These are phyloP conservation scores for Eutrema japonicum DNA, from an alignment of 345 rosid species.

Conservation along the genomic window DNA sequence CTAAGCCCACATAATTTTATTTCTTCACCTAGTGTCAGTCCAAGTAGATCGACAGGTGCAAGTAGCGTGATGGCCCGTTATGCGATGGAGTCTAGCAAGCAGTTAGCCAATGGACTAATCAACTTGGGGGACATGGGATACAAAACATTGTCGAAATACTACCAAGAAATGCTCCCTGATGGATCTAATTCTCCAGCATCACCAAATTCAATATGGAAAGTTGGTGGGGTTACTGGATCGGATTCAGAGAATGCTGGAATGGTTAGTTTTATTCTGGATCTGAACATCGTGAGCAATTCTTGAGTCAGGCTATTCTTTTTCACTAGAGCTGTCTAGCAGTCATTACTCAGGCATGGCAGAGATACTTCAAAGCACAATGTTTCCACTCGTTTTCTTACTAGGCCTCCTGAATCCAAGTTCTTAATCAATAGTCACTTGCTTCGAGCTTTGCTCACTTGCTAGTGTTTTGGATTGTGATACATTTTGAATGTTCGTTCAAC, in stretches of 20 bases:
- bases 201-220: slow-evolving; percentile 80
- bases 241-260: slow-evolving; percentile 91
- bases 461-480: slow-evolving; percentile 19
- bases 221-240: slow-evolving; percentile 61
- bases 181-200: slow-evolving; percentile 85
- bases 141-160: slow-evolving; percentile 85
- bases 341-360: slow-evolving; percentile 25
- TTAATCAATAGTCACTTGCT: slow-evolving; percentile 7
- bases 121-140: slow-evolving; percentile 93
- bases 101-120: slow-evolving; percentile 78
- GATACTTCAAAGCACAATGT: slow-evolving; percentile 4
- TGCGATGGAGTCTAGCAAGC: slow-evolving; percentile 97
- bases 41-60: slow-evolving; percentile 80
- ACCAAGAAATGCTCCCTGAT: slow-evolving; percentile 89
- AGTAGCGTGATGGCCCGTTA: slow-evolving; percentile 88
- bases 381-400: not conserved
- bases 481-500: slow-evolving; percentile 44
- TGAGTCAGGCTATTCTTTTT: slow-evolving; percentile 12
- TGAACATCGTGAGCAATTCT: not conserved
- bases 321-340: slow-evolving; percentile 18
- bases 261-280: slow-evolving; percentile 62
- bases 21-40: slow-evolving; percentile 83
- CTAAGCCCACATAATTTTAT: slow-evolving; percentile 78
- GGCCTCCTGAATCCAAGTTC: slow-evolving; percentile 19
- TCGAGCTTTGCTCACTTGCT: slow-evolving; percentile 5